These are phyloP conservation scores for Mycena latifolia DNA, from an alignment of 768 basidiomycete species.

Conservation along the genomic window DNA sequence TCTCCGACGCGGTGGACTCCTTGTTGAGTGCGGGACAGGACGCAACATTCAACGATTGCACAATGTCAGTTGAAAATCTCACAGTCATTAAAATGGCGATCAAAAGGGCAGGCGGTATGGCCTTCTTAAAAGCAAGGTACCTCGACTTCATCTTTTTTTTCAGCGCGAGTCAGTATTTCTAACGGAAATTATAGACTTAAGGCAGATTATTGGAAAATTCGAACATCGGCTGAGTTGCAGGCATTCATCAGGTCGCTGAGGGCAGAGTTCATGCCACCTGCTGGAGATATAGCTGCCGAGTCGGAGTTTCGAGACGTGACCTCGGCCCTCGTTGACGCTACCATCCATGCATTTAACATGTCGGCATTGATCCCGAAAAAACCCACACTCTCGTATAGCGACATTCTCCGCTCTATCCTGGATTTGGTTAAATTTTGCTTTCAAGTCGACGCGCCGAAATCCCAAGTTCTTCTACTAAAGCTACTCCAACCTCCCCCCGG, in stretches of 20 bases:
- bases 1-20: not conserved
- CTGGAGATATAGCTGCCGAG: not conserved
- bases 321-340: not conserved
- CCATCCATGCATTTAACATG: slow-evolving; percentile 1
- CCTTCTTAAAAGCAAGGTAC: not conserved
- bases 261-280: not conserved
- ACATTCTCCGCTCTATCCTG: not conserved
- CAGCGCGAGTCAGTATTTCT: not conserved
- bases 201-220: slow-evolving; percentile 2
- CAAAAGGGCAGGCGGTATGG: not conserved
- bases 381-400: not conserved
- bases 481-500: slow-evolving; percentile 6
- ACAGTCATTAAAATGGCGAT: not conserved
- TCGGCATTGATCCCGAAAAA: not conserved
- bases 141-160: no score
- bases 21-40: not conserved
- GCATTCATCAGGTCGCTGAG: not conserved
- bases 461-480: not conserved
- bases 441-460: slow-evolving; percentile 1
- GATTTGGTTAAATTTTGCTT: not conserved
- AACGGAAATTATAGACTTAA: not conserved
- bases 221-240: not conserved
- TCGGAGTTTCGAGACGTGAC: not conserved
- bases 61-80: not conserved
- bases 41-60: not conserved